Conservation (phyloP, 1,284 basidiomycete species). For the Vanrija pseudolonga region DNA sequence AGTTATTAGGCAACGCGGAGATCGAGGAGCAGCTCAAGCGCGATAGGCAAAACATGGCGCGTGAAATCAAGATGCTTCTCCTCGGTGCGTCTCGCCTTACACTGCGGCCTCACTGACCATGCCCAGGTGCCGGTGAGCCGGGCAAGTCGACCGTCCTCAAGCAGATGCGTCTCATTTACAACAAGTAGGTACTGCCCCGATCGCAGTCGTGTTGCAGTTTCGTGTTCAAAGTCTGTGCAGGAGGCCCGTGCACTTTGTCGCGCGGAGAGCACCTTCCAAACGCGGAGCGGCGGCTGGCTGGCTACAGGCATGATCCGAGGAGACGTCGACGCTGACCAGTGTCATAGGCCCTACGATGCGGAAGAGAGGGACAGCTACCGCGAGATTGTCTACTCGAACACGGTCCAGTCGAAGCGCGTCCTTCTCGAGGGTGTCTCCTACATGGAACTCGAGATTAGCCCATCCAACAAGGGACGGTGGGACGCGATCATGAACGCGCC, state of each 20-base stretch:
- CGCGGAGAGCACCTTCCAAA: too few species aligned
- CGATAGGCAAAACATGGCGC: conserved; percentile 86
- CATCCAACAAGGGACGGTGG: conserved; percentile 68
- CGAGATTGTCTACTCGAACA: conserved; percentile 96
- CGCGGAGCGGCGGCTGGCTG: neutral
- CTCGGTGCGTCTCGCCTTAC: conserved; percentile 54
- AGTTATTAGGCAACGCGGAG: conserved; percentile 66
- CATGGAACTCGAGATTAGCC: conserved; percentile 64
- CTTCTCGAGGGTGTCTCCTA: conserved; percentile 87
- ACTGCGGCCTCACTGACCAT: neutral
- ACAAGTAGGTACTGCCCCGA: conserved; percentile 35
- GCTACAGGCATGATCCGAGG: too few species aligned
- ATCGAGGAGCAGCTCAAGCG: conserved; percentile 93
- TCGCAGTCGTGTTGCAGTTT: neutral
- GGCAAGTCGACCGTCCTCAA: conserved; percentile 87
- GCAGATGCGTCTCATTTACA: conserved; percentile 95
- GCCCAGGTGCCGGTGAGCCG: conserved; percentile 71
- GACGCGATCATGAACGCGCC: conserved; percentile 76
- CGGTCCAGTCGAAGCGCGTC: conserved; percentile 92
- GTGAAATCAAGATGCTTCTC: conserved; percentile 77
- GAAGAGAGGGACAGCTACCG: conserved; percentile 92
- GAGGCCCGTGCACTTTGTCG: neutral
- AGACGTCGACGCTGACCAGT: conserved; percentile 1
- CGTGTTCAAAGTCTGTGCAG: too few species aligned
- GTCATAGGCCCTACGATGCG: conserved; percentile 67